These are phyloP conservation scores for Firmiana major DNA, from an alignment of 345 rosid genomes.

Conservation along the genomic window DNA sequence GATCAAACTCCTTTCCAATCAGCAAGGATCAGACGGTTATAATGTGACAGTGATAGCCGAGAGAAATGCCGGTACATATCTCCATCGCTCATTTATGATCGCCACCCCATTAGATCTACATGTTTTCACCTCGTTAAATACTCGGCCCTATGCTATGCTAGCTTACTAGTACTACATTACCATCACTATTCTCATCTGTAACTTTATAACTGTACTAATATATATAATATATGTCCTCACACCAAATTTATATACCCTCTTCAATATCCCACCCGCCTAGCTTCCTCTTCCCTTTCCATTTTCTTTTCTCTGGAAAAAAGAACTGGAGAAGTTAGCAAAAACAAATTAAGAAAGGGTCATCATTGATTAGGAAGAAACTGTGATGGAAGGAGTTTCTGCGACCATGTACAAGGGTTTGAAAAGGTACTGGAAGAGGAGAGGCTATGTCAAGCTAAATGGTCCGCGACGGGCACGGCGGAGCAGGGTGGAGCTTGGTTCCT, in stretches of 20 bases:
- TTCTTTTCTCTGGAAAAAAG: not conserved
- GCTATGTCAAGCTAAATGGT: conserved; percentile 23
- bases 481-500: conserved; percentile 19
- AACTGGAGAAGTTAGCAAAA: not conserved
- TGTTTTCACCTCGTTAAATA: not conserved
- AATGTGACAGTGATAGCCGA: not conserved
- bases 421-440: conserved; percentile 36
- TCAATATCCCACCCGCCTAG: not conserved
- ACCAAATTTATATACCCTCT: conserved; percentile 1
- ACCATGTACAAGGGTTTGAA: conserved; percentile 29
- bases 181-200: not conserved
- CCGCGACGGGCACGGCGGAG: conserved; percentile 18
- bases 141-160: not conserved
- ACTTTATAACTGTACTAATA: not conserved
- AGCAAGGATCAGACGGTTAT: not conserved
- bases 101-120: not conserved
- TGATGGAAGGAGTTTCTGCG: conserved; percentile 46
- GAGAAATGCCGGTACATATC: conserved; percentile 1
- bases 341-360: not conserved
- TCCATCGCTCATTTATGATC: conserved; percentile 9
- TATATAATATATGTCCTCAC: not conserved
- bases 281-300: not conserved
- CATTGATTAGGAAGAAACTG: not conserved
- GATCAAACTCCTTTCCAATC: too few relatives aligned
- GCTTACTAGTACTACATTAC: not conserved